Conservation (phyloP, 805 yeast genomes). For the Candida morakotiae region DNA sequence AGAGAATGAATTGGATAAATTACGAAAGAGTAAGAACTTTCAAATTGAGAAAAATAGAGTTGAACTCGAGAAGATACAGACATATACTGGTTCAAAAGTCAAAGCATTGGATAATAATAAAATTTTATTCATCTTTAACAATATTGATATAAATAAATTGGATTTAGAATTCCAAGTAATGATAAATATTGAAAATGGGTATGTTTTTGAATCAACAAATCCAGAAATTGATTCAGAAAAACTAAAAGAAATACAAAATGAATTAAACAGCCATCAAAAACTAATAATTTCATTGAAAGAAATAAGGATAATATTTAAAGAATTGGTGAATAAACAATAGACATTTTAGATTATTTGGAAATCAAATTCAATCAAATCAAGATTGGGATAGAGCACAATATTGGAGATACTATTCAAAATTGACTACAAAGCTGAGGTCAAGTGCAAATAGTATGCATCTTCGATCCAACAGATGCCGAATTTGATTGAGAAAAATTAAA, state of each 20-base stretch:
- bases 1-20: slow-evolving; percentile 17
- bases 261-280: slow-evolving; percentile 23
- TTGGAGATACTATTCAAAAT: no score
- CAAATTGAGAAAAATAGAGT: slow-evolving; percentile 49
- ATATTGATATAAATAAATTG: slow-evolving; percentile 42
- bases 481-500: no score
- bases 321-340: slow-evolving; percentile 1
- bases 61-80: slow-evolving; percentile 50
- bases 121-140: slow-evolving; percentile 45
- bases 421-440: no score
- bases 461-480: no score
- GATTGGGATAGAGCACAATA: no score
- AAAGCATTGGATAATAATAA: slow-evolving; percentile 46
- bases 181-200: slow-evolving; percentile 42
- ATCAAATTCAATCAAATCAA: no score
- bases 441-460: no score
- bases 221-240: slow-evolving; percentile 33
- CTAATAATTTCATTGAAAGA: slow-evolving; percentile 21
- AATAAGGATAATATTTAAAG: slow-evolving; percentile 8
- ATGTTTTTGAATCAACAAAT: slow-evolving; percentile 28
- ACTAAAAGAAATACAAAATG: slow-evolving; percentile 14
- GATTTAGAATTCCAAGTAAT: slow-evolving; percentile 40
- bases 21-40: slow-evolving; percentile 29
- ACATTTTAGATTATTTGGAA: no score
- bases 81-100: slow-evolving; percentile 50